These are phyloP conservation scores for Pseudofabraea citricarpa DNA, from an alignment of 2,329 filamentous ascomycete genomes.

Conservation along the genomic window DNA sequence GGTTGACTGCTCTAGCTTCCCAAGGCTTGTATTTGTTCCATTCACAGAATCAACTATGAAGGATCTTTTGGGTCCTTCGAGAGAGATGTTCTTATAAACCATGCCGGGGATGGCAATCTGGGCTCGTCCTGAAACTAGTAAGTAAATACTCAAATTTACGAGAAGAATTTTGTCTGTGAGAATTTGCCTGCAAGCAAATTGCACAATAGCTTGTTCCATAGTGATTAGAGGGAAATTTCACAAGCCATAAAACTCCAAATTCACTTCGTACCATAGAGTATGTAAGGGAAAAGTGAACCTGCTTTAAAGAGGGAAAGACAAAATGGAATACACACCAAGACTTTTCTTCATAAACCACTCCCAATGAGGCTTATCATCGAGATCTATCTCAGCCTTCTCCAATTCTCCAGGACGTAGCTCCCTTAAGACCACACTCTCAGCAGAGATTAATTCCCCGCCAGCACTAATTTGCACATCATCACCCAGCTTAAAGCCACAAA, in stretches of 20 bases:
- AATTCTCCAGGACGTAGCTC: slow-evolving; percentile 45
- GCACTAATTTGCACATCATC: slow-evolving; percentile 61
- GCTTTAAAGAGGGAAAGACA: not conserved
- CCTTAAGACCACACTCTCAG: slow-evolving; percentile 53
- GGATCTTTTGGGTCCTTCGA: slow-evolving; percentile 50
- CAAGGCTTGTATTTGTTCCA: slow-evolving; percentile 36
- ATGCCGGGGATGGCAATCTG: slow-evolving; percentile 68
- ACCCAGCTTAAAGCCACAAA: slow-evolving; percentile 66
- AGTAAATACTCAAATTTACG: no score
- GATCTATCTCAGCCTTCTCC: slow-evolving; percentile 23
- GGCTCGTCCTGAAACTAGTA: slow-evolving; percentile 43
- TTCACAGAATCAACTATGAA: slow-evolving; percentile 57
- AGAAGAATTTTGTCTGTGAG: no score
- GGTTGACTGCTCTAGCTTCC: slow-evolving; percentile 16
- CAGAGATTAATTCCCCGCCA: slow-evolving; percentile 44
- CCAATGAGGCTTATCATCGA: slow-evolving; percentile 38
- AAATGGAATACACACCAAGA: slow-evolving; percentile 26
- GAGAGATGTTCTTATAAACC: slow-evolving; percentile 59
- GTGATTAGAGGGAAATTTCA: no score
- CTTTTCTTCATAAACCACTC: slow-evolving; percentile 40
- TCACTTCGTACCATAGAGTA: no score
- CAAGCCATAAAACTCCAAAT: no score
- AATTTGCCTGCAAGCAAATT: slow-evolving; percentile 1
- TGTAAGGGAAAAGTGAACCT: not conserved
- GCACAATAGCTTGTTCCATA: no score